These are phyloP conservation scores for Xylariaceae sp. DNA, from an alignment of 2,329 filamentous ascomycete genomes.

Conservation along the genomic window DNA sequence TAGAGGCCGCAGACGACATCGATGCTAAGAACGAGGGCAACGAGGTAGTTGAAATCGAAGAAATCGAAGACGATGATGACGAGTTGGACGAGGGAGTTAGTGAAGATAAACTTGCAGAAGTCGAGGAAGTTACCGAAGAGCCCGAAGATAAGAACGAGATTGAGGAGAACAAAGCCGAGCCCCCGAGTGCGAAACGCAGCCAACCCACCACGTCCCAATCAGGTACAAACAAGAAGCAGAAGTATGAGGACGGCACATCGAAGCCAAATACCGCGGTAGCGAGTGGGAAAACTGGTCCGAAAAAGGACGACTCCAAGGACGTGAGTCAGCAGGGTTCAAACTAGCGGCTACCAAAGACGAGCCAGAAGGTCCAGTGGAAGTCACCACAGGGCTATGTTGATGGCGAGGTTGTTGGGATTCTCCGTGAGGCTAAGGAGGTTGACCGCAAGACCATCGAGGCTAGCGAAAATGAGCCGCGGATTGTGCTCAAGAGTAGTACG, in stretches of 20 bases:
- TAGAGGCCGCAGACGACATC: no score
- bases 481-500: constrained; percentile 22
- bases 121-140: not conserved
- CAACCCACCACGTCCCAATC: not conserved
- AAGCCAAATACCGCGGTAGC: constrained; percentile 1
- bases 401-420: constrained; percentile 26
- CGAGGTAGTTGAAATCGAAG: not conserved
- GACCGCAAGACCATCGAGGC: constrained; percentile 26
- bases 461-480: constrained; percentile 17
- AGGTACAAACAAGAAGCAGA: constrained; percentile 14
- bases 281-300: constrained; percentile 22
- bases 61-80: no score
- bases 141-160: not conserved
- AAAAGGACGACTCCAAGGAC: constrained; percentile 23
- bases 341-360: constrained; percentile 17
- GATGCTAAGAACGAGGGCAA: no score
- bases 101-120: not conserved
- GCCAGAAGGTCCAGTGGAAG: constrained; percentile 25
- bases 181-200: not conserved
- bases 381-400: constrained; percentile 22
- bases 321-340: constrained; percentile 13
- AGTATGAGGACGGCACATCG: not conserved
- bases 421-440: constrained; percentile 12
- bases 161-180: not conserved
- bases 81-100: not conserved